phyloP scores from a whole-genome alignment of 2,329 filamentous ascomycete species.

The Celoporthe dispersa region DNA sequence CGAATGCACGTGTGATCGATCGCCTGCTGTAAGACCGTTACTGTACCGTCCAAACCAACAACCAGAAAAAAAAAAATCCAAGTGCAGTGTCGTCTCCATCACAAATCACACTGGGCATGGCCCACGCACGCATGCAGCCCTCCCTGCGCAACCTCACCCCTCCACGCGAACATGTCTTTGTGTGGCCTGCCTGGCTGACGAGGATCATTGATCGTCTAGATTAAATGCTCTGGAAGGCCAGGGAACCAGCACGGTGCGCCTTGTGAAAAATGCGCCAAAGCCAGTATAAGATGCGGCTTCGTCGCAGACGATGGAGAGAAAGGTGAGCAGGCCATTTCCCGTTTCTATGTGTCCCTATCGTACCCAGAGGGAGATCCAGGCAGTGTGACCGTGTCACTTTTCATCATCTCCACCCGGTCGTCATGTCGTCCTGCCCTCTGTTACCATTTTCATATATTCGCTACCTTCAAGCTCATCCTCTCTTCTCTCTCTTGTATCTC shows the following conservation, averaged over 20 bases:
- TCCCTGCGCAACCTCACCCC: too few species aligned
- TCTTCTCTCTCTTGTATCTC: neutral
- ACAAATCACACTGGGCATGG: neutral
- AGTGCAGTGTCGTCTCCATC: neutral
- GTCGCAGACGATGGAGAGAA: conserved; percentile 20
- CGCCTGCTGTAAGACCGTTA: neutral
- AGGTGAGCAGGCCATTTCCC: conserved; percentile 20
- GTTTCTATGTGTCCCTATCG: neutral
- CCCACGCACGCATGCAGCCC: neutral
- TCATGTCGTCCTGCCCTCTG: neutral
- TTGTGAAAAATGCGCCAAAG: conserved; percentile 44
- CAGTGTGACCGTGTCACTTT: neutral
- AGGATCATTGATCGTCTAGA: conserved; percentile 35
- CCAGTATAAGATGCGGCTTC: conserved; percentile 45
- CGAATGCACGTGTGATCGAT: neutral
- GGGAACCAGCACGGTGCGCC: conserved; percentile 35
- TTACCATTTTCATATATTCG: neutral
- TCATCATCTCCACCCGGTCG: neutral
- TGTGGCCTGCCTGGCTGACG: conserved; percentile 3
- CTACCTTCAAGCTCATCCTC: neutral
- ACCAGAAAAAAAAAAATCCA: neutral
- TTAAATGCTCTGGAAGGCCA: conserved; percentile 48
- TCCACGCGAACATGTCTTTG: neutral
- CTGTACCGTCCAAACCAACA: neutral
- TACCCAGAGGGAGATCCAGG: neutral